phyloP scores from a whole-genome alignment of 106 monocot genomes.

The Platanthera guangdongensis region DNA sequence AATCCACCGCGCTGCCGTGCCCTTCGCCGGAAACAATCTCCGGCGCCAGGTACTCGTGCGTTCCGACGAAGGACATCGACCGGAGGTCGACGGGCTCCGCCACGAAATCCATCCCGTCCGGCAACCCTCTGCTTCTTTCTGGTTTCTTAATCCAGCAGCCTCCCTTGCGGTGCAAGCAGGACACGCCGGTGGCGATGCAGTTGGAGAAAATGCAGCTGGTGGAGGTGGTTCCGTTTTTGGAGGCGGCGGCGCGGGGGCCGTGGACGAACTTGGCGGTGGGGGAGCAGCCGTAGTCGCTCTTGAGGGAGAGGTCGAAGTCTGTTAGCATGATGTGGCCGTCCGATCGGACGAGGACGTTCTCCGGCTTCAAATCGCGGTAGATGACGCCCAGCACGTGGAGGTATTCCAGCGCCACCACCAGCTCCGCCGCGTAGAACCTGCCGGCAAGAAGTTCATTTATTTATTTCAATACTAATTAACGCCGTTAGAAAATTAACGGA shows the following conservation, averaged over 20 bases:
- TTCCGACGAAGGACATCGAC: constrained; percentile 88
- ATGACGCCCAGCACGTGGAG: constrained; percentile 75
- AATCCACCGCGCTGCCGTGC: constrained; percentile 73
- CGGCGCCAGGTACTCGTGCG: constrained; percentile 85
- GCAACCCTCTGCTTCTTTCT: not conserved
- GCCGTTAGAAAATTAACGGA: not conserved
- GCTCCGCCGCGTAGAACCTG: constrained; percentile 78
- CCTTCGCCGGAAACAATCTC: constrained; percentile 88
- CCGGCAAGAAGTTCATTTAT: not conserved
- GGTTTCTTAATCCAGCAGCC: constrained; percentile 6
- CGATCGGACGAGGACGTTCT: constrained; percentile 70
- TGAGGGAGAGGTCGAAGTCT: constrained; percentile 56
- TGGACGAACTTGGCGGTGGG: constrained; percentile 56
- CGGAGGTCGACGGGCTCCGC: constrained; percentile 76
- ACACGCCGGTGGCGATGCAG: constrained; percentile 63
- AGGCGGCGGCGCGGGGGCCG: constrained; percentile 11
- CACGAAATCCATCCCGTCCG: constrained; percentile 42
- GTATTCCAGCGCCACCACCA: constrained; percentile 77
- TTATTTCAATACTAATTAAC: not conserved
- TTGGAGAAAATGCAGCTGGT: constrained; percentile 53
- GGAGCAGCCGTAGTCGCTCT: constrained; percentile 28
- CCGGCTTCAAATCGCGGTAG: constrained; percentile 79
- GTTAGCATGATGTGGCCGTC: constrained; percentile 62
- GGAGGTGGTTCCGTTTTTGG: not conserved
- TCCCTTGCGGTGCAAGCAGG: constrained; percentile 36